Percentiles rank a stretch among this genome's conserved stretches.
Conservation (phyloP, 176 grass and related monocot genomes). For the Melocanna baccifera region DNA sequence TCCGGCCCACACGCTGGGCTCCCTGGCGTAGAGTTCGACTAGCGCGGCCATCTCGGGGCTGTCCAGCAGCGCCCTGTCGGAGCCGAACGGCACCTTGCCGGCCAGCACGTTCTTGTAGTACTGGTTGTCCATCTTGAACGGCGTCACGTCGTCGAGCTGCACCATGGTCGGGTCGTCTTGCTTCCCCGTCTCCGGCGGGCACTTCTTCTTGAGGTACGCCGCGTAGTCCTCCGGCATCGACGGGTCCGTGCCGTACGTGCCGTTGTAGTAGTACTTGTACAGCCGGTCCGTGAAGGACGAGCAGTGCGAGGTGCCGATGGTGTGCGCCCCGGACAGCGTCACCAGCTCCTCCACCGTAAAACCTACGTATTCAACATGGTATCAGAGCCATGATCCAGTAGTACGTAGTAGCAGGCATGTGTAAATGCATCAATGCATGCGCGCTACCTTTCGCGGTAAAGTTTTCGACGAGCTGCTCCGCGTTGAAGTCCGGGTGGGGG, state of each 20-base stretch:
- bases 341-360: slow-evolving; percentile 42
- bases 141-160: slow-evolving; percentile 40
- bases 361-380: neutral
- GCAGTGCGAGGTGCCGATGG: slow-evolving; percentile 53
- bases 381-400: neutral
- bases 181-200: slow-evolving; percentile 32
- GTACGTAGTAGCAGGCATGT: no score
- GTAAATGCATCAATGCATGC: neutral
- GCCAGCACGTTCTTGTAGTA: slow-evolving; percentile 53
- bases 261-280: slow-evolving; percentile 34
- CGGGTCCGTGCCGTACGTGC: slow-evolving; percentile 24
- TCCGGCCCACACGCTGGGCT: neutral
- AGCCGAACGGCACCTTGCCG: slow-evolving; percentile 27
- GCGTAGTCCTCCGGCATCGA: slow-evolving; percentile 24
- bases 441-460: slow-evolving; percentile 16
- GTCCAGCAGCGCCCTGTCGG: slow-evolving; percentile 31
- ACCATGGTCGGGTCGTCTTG: slow-evolving; percentile 37
- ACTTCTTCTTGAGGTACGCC: slow-evolving; percentile 20
- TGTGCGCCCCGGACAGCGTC: slow-evolving; percentile 41
- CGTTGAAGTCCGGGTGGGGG: slow-evolving; percentile 12
- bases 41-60: slow-evolving; percentile 7
- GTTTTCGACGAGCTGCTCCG: neutral
- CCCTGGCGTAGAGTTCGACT: slow-evolving; percentile 17
- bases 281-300: slow-evolving; percentile 34
- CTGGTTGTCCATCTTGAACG: slow-evolving; percentile 37